These are phyloP conservation scores for Glycyrrhiza uralensis DNA, from an alignment of 306 rosid genomes.

Conservation along the genomic window DNA sequence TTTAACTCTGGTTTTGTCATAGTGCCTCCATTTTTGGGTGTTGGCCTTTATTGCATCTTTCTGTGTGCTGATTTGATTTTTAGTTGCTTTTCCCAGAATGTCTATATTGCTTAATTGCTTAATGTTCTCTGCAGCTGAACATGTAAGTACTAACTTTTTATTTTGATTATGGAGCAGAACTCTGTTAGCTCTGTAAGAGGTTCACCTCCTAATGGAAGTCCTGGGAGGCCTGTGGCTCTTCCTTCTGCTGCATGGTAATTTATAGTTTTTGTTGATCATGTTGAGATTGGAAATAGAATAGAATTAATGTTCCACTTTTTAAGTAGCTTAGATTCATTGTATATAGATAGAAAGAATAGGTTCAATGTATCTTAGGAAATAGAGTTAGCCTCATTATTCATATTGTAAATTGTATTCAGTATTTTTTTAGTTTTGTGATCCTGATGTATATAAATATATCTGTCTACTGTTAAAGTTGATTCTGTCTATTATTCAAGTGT, in stretches of 20 bases:
- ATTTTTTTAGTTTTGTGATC: too few species aligned
- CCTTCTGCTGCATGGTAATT: slow-evolving; percentile 76
- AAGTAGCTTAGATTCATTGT: too few species aligned
- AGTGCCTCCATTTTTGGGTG: not conserved
- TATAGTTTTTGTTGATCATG: too few species aligned
- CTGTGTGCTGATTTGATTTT: not conserved
- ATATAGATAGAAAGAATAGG: too few species aligned
- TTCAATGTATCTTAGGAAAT: too few species aligned
- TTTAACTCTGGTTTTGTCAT: not conserved
- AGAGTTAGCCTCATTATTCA: too few species aligned
- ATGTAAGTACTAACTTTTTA: not conserved
- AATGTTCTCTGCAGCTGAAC: not conserved
- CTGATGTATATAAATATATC: too few species aligned
- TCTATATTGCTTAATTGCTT: not conserved
- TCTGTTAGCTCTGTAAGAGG: slow-evolving; percentile 39
- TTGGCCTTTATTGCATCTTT: not conserved
- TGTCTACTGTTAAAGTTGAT: too few species aligned
- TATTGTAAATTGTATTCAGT: too few species aligned
- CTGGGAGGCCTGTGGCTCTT: slow-evolving; percentile 51
- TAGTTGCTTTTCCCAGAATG: not conserved
- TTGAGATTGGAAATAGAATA: too few species aligned
- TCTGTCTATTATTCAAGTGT: too few species aligned
- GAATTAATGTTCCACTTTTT: too few species aligned
- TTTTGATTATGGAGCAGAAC: slow-evolving; percentile 47
- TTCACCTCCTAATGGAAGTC: slow-evolving; percentile 71